These are phyloP conservation scores for Coniochaeta prunicola DNA, from an alignment of 2,329 filamentous ascomycete genomes.

Conservation along the genomic window DNA sequence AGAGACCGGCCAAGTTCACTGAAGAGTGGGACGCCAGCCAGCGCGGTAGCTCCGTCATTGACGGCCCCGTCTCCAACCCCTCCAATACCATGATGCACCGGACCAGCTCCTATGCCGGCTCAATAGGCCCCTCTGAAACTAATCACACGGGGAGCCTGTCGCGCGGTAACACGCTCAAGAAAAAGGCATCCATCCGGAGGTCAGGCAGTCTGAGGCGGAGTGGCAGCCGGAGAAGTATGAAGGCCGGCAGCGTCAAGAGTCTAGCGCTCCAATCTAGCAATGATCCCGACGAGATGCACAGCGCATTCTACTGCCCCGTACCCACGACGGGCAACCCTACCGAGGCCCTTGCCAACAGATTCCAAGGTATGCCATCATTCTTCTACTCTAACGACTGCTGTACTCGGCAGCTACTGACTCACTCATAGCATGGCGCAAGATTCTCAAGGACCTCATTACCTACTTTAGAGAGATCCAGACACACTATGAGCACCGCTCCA, in stretches of 20 bases:
- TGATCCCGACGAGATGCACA: slow-evolving; percentile 66
- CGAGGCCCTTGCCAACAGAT: slow-evolving; percentile 77
- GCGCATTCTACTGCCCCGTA: slow-evolving; percentile 83
- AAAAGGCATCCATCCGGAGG: slow-evolving; percentile 73
- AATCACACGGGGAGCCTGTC: slow-evolving; percentile 28
- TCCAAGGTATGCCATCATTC: slow-evolving; percentile 60
- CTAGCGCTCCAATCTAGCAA: slow-evolving; percentile 62
- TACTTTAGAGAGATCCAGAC: slow-evolving; percentile 91
- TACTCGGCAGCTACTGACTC: neutral
- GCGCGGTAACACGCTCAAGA: slow-evolving; percentile 71
- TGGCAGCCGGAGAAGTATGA: slow-evolving; percentile 72
- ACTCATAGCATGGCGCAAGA: slow-evolving; percentile 76
- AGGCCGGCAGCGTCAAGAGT: slow-evolving; percentile 80
- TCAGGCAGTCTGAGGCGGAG: slow-evolving; percentile 70
- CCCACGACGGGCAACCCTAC: slow-evolving; percentile 84
- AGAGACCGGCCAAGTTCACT: slow-evolving; percentile 47
- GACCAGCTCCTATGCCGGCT: slow-evolving; percentile 52
- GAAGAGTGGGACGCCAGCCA: slow-evolving; percentile 67
- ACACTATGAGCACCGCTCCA: slow-evolving; percentile 80
- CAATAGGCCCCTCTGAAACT: slow-evolving; percentile 38
- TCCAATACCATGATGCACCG: slow-evolving; percentile 43
- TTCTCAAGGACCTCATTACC: slow-evolving; percentile 86
- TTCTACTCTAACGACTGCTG: neutral
- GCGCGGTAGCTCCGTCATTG: slow-evolving; percentile 57
- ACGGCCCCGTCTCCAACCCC: slow-evolving; percentile 26